Evolutionary conservation across 1,139 yeast genomes (phyloP).

Genomic region (Yamadazyma aaseri): DNA sequence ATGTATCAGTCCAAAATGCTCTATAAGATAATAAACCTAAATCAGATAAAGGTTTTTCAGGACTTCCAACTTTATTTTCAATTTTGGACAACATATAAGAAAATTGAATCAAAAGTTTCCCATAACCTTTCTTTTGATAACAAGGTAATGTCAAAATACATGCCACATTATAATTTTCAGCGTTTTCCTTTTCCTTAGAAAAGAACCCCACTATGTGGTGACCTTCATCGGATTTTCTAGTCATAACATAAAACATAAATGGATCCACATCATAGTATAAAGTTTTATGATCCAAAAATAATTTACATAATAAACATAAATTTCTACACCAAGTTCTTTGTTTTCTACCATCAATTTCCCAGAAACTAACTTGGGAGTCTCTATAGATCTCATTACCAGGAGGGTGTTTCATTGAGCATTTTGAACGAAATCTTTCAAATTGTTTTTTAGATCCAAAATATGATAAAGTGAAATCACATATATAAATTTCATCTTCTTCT

Average conservation of each 20-base stretch:
- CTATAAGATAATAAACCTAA: conserved; percentile 89
- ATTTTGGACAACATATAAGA: conserved; percentile 85
- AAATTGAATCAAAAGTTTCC: conserved; percentile 86
- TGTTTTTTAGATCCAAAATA: conserved; percentile 89
- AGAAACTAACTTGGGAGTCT: conserved; percentile 73
- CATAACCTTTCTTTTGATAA: conserved; percentile 93
- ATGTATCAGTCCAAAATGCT: conserved; percentile 94
- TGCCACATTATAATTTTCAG: conserved; percentile 95
- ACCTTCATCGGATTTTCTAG: conserved; percentile 80
- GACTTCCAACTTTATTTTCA: conserved; percentile 91
- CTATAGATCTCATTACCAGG: conserved; percentile 98
- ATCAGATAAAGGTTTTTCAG: conserved; percentile 96
- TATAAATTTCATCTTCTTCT: conserved; percentile 83
- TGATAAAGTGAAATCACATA: conserved; percentile 87
- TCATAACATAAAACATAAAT: conserved; percentile 92
- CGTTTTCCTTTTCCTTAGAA: conserved; percentile 94
- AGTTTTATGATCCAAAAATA: conserved; percentile 92
- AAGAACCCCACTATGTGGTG: conserved; percentile 96
- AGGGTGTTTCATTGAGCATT: conserved; percentile 88
- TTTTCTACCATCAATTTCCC: conserved; percentile 94
- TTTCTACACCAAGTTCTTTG: conserved; percentile 98
- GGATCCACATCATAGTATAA: conserved; percentile 97
- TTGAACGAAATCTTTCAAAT: conserved; percentile 84
- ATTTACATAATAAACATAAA: conserved; percentile 79
- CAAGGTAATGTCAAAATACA: conserved; percentile 95